Base-by-base conservation (phyloP, 768 basidiomycete genomes). In the Boletus rubroflammeus region DNA sequence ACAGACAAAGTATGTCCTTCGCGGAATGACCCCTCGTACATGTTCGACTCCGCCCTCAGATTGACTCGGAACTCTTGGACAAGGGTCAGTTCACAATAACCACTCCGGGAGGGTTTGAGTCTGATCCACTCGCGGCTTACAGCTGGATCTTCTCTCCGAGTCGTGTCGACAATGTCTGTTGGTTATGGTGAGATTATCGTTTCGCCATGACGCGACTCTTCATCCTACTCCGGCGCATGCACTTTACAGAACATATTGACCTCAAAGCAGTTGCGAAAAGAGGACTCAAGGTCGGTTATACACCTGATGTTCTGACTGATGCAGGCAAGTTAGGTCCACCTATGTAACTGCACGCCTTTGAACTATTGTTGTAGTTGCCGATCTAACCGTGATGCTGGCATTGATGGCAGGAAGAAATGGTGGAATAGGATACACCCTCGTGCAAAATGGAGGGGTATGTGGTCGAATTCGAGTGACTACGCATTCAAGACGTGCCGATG, bases 91-190 rank as follows among this genome's bases (percentile, higher is more conserved):
- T 47, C 31, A 43, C 6, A 9, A 46, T 36, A 6, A 31, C n/a
- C 34, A 21, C 21, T 47, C 21, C 23, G 19, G 17, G 23, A 42
- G 50, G 50, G 15, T 60, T 23, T 5, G 32, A 29, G n/a, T 34
- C 25, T 43, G 19, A 54, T 23, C 14, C 41, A 39, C 11, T 54
- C n/a, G 15, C 5, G n/a, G 39, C 28, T 44, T 42, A 3, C 60
- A 87, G 92, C 92, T 58, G 93, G 93, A 4, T 75, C 86, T 0
- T 75, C 68, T 46, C 77, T 99, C 9, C 82, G 81, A 41, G 85
- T 90, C n/a, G 81, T 97, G 3, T 96, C 94, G 1, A 97, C 95
- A 0, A 90, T 96, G 84, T 93, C 91, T 17, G 92, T 94, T 19
- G 93, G 92, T 43, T 90, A 86, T 64, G 90, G 91, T 90, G 54